Base-by-base conservation (phyloP, 495 filamentous ascomycete genomes). In the Hypoxylon lienhwacheense region DNA sequence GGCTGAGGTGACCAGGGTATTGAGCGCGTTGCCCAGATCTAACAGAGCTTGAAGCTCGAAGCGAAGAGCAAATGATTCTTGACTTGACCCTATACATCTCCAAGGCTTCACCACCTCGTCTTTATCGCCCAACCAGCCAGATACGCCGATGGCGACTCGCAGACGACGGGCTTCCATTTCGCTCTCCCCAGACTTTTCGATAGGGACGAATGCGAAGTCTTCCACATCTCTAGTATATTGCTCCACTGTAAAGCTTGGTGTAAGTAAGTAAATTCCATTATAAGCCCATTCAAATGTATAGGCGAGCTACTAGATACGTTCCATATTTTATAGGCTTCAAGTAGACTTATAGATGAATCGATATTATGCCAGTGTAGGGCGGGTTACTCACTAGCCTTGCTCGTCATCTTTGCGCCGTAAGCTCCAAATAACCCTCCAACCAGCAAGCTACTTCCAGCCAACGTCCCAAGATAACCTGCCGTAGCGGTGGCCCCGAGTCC, bases 181-280 rank as follows among this genome's bases (percentile, higher is more conserved):
- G 31, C 68, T 58, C 17, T 67, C 65, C 50, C 73, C 61, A 42
- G 68, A 36, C 59, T 68, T 69, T 41, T 68, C 63, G 25, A 93
- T 75, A 0, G 91, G 90, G 3, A 96, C 68, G 59, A 98, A 96
- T 0, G 85, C 90, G 66, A 97, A 96, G 66, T 97, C 92, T 42
- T 88, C 79, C 5, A 97, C 88, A 53, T 97, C 91, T 47, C 81
- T 83, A 6, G 90, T 87, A 67, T 96, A 95, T 46, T 84, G 79
- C 50, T 95, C 90, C 83, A 97, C 57, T 61, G 8, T 7, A 20
- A 16, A 4, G 7, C 3, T 26, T 7, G 77, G 53, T 89, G 77
- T 5, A 75, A 89, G 77, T 5, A 75, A 77, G 34, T 78, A 75
- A 50, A 90, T 78, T 4, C 79, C 25, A 12, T 20, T 5, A 32